These are phyloP conservation scores for Gracilaria domingensis DNA, from an alignment of 23 red algal species.

Conservation along the genomic window DNA sequence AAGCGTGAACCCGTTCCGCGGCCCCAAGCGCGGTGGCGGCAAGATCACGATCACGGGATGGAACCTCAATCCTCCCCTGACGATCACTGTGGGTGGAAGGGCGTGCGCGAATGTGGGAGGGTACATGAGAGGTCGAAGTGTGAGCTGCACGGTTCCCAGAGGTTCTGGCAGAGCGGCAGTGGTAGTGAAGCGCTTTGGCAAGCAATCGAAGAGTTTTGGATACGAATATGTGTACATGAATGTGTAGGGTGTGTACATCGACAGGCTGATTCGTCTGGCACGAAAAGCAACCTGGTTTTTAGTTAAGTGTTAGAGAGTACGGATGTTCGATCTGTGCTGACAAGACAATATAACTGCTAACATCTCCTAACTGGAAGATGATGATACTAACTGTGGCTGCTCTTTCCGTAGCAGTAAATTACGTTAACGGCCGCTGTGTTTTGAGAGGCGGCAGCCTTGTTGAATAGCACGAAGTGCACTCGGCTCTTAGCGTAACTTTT, in stretches of 20 bases:
- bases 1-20: conserved; percentile 75
- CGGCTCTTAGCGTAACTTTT: no score
- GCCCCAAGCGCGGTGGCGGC: conserved; percentile 73
- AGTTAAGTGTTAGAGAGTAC: neutral
- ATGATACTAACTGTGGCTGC: neutral
- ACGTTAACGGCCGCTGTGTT: no score
- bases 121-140: conserved; percentile 57
- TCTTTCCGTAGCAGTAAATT: no score
- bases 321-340: neutral
- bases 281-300: neutral
- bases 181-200: conserved; percentile 52
- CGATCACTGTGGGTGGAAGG: conserved; percentile 66
- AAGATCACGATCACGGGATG: conserved; percentile 67
- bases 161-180: conserved; percentile 50
- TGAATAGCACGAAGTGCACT: no score
- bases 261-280: neutral
- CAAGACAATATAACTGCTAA: neutral
- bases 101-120: conserved; percentile 50
- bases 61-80: conserved; percentile 55
- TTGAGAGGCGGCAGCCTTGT: no score
- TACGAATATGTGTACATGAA: conserved; percentile 79
- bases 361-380: neutral
- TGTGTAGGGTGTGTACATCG: conserved; percentile 17
- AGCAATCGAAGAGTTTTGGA: conserved; percentile 64
- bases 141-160: conserved; percentile 55